Conservation (phyloP, 2,329 filamentous ascomycete species). For the Penicillium hesseltinei region DNA sequence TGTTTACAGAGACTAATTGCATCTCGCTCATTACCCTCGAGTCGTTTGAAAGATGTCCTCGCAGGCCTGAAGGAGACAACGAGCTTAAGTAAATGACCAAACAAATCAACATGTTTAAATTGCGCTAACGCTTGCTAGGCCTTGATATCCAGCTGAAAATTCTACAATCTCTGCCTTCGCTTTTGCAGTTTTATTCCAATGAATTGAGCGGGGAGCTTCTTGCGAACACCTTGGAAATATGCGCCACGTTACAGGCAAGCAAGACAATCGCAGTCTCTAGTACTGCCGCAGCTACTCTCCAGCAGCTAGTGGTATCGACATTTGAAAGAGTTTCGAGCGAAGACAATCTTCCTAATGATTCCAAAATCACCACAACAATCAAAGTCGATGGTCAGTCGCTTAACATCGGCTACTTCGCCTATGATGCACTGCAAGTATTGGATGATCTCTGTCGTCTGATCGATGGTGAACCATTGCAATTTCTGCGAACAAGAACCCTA, state of each 20-base stretch:
- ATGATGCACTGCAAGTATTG: constrained; percentile 84
- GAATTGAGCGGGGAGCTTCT: constrained; percentile 79
- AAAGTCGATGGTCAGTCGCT: constrained; percentile 64
- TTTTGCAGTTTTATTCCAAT: constrained; percentile 84
- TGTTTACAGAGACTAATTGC: constrained; percentile 88
- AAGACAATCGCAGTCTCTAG: constrained; percentile 94
- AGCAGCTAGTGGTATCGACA: constrained; percentile 86
- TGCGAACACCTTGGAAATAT: constrained; percentile 81
- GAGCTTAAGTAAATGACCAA: constrained; percentile 57
- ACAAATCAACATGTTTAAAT: neutral
- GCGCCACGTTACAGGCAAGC: constrained; percentile 83
- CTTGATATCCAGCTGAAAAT: constrained; percentile 96
- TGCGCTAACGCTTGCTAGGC: constrained; percentile 40
- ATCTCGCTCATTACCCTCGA: constrained; percentile 72
- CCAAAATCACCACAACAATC: constrained; percentile 63
- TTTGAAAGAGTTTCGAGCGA: constrained; percentile 88
- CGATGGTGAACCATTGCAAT: constrained; percentile 78
- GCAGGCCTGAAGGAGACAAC: constrained; percentile 84
- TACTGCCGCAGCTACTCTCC: constrained; percentile 92
- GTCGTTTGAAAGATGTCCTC: constrained; percentile 79
- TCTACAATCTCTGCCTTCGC: constrained; percentile 81
- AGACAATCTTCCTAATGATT: constrained; percentile 58
- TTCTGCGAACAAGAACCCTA: constrained; percentile 74
- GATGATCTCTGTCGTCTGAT: constrained; percentile 86
- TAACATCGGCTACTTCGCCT: constrained; percentile 69